Conservation (phyloP, 768 basidiomycete species). For the Pholiota conissans region DNA sequence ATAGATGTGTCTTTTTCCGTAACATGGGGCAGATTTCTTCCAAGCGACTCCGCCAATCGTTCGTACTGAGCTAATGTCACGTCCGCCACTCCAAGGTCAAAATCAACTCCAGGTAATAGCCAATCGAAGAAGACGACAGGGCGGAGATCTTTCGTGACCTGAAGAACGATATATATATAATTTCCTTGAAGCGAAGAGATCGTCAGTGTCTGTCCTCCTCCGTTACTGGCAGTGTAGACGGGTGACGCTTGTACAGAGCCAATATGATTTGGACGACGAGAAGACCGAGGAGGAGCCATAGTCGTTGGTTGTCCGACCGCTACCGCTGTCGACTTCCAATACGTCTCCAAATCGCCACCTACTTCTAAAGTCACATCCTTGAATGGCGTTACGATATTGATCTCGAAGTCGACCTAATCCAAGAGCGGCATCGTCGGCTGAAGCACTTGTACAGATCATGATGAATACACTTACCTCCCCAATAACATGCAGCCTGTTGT, state of each 20-base stretch:
- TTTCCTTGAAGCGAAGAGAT: constrained; percentile 90
- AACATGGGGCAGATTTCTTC: constrained; percentile 33
- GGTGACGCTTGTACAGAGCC: constrained; percentile 72
- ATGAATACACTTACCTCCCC: constrained; percentile 73
- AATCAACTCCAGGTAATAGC: constrained; percentile 67
- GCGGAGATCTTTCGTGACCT: constrained; percentile 90
- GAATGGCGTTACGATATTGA: constrained; percentile 86
- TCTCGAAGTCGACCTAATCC: constrained; percentile 80
- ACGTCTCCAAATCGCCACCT: constrained; percentile 94
- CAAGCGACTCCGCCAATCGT: constrained; percentile 53
- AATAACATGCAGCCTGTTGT: constrained; percentile 89
- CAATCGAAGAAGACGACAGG: constrained; percentile 84
- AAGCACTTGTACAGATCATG: constrained; percentile 1
- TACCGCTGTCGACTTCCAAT: constrained; percentile 88
- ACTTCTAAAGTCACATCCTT: constrained; percentile 91
- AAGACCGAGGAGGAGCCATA: constrained; percentile 36
- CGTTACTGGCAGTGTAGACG: constrained; percentile 48
- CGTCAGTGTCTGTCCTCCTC: constrained; percentile 61
- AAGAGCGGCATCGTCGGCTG: constrained; percentile 8
- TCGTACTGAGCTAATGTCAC: constrained; percentile 83
- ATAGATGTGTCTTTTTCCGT: constrained; percentile 8
- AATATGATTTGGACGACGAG: constrained; percentile 42
- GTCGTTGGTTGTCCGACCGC: constrained; percentile 43
- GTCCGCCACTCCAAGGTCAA: constrained; percentile 82
- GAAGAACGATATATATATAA: constrained; percentile 83